These are phyloP conservation scores for Phallus indusiatus DNA, from an alignment of 768 basidiomycete species.

Conservation along the genomic window DNA sequence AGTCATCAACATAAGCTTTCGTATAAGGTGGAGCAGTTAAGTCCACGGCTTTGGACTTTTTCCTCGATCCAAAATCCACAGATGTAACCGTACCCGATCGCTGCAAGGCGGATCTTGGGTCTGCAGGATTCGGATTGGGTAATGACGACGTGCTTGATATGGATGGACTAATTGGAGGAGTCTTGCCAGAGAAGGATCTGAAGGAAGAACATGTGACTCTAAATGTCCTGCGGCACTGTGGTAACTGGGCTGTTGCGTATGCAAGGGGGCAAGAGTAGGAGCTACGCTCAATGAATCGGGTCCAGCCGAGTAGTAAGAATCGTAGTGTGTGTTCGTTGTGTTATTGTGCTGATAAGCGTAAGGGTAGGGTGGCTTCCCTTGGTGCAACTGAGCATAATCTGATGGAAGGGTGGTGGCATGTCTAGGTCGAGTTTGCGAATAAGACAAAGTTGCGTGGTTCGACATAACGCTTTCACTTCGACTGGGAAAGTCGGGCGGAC, in stretches of 20 bases:
- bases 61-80: conserved; percentile 46
- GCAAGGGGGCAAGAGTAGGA: conserved; percentile 18
- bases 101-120: conserved; percentile 38
- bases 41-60: conserved; percentile 72
- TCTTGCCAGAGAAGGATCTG: neutral
- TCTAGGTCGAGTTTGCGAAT: conserved; percentile 23
- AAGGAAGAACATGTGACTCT: neutral
- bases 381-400: conserved; percentile 2
- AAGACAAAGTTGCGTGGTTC: conserved; percentile 25
- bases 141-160: conserved; percentile 22
- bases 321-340: conserved; percentile 28
- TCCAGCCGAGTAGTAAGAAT: conserved; percentile 62
- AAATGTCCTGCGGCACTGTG: conserved; percentile 3
- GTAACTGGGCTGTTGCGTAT: conserved; percentile 19
- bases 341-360: conserved; percentile 12
- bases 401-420: conserved; percentile 35
- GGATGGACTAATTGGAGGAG: conserved; percentile 5
- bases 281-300: conserved; percentile 71
- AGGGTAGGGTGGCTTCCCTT: conserved; percentile 10
- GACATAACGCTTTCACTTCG: conserved; percentile 54
- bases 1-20: conserved; percentile 95
- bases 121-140: conserved; percentile 41
- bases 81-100: conserved; percentile 52
- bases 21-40: conserved; percentile 80
- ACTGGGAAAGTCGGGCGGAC: conserved; percentile 36